phyloP scores from a whole-genome alignment of 805 yeast species.

The Saccharomycopsis selenospora region DNA sequence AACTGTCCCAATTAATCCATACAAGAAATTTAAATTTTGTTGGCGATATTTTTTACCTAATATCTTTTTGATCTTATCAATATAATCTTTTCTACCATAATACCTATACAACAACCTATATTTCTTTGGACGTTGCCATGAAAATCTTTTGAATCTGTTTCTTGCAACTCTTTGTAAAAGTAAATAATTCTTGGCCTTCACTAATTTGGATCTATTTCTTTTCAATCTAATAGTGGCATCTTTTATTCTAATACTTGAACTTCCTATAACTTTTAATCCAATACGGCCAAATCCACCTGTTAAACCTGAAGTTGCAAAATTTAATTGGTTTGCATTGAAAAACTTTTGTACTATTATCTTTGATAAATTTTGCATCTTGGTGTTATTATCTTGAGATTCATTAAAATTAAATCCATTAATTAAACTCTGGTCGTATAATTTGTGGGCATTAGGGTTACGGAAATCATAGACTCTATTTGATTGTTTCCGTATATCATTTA shows the following conservation, averaged over 20 bases:
- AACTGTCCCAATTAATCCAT: constrained; percentile 9
- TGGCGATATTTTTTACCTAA: neutral
- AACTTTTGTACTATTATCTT: neutral
- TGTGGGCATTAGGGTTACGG: constrained; percentile 4
- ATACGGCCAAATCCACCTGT: neutral
- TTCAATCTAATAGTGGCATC: neutral
- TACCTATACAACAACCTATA: neutral
- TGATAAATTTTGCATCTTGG: neutral
- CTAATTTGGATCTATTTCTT: neutral
- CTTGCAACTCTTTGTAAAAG: neutral
- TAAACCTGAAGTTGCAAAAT: neutral
- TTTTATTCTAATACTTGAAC: neutral
- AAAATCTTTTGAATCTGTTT: neutral
- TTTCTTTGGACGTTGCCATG: constrained; percentile 1
- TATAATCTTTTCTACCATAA: neutral
- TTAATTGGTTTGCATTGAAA: neutral
- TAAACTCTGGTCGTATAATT: constrained; percentile 6
- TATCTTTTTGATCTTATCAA: neutral
- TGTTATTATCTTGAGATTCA: neutral
- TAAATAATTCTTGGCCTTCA: neutral
- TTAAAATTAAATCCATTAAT: constrained; percentile 12
- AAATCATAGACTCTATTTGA: constrained; percentile 9
- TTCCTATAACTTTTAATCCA: neutral
- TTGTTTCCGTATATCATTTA: neutral
- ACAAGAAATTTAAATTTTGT: constrained; percentile 8